These are phyloP conservation scores for Escallonia herrerae DNA, from an alignment of 129 eudicot genomes.

Conservation along the genomic window DNA sequence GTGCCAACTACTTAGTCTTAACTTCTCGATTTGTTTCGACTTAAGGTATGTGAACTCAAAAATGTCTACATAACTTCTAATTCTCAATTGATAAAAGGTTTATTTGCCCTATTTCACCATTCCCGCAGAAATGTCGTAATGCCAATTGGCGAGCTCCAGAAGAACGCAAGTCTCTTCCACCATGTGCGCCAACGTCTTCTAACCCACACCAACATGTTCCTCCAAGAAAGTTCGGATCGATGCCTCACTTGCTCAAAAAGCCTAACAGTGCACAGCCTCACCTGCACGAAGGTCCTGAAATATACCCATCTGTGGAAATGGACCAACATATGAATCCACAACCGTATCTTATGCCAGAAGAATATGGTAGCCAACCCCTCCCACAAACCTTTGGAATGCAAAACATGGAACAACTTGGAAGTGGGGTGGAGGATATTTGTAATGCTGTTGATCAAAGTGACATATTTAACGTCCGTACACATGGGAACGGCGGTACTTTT, in stretches of 20 bases:
- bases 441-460: too few species aligned
- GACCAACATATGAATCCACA: too few species aligned
- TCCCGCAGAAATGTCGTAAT: constrained; percentile 9
- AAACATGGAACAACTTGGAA: too few species aligned
- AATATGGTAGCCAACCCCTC: too few species aligned
- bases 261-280: background rate
- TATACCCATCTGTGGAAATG: too few species aligned
- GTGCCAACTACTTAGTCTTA: background rate
- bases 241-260: background rate
- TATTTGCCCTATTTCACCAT: background rate
- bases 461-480: too few species aligned
- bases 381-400: too few species aligned
- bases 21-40: background rate
- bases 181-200: background rate
- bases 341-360: too few species aligned
- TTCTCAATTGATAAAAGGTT: background rate
- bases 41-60: background rate
- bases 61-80: background rate
- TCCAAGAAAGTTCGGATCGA: constrained; percentile 2
- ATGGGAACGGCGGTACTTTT: too few species aligned
- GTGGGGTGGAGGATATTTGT: too few species aligned
- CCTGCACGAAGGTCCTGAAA: background rate
- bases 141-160: constrained; percentile 5
- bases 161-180: background rate
- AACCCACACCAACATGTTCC: background rate